These are phyloP conservation scores for Excoecaria agallocha DNA, from an alignment of 345 rosid species.

Conservation along the genomic window DNA sequence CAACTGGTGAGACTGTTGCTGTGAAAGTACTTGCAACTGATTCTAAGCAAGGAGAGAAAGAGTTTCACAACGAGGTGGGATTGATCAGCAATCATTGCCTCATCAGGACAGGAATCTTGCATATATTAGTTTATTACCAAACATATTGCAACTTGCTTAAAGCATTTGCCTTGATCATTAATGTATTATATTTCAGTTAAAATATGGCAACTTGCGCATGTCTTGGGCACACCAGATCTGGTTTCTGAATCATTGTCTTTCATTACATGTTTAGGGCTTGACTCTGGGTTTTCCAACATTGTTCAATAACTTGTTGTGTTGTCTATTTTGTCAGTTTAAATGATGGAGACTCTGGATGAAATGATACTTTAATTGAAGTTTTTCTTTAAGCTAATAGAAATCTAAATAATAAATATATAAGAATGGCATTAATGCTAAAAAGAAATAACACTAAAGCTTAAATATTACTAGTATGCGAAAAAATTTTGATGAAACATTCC, in stretches of 20 bases:
- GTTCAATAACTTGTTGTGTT: too few species aligned
- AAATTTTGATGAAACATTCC: too few species aligned
- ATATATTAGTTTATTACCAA: slow-evolving; percentile 1
- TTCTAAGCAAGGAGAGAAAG: slow-evolving; percentile 98
- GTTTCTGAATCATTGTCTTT: slow-evolving; percentile 1
- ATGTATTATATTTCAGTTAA: background rate
- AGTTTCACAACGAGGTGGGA: slow-evolving; percentile 92
- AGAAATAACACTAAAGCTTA: too few species aligned
- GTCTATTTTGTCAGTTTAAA: too few species aligned
- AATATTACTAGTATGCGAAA: too few species aligned
- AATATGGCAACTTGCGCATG: slow-evolving; percentile 3
- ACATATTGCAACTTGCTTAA: background rate
- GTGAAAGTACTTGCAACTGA: slow-evolving; percentile 94
- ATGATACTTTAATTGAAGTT: background rate
- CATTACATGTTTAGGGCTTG: background rate
- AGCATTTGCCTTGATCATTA: slow-evolving; percentile 1
- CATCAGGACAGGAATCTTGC: background rate
- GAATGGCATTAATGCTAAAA: too few species aligned
- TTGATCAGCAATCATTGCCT: background rate
- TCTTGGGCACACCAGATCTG: background rate
- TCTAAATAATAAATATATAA: background rate
- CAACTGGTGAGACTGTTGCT: slow-evolving; percentile 86
- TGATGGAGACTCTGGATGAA: too few species aligned
- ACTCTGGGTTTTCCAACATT: too few species aligned
- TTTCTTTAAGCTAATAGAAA: background rate